Conservation (phyloP, 345 rosid genomes). For the Anacardium occidentale region DNA sequence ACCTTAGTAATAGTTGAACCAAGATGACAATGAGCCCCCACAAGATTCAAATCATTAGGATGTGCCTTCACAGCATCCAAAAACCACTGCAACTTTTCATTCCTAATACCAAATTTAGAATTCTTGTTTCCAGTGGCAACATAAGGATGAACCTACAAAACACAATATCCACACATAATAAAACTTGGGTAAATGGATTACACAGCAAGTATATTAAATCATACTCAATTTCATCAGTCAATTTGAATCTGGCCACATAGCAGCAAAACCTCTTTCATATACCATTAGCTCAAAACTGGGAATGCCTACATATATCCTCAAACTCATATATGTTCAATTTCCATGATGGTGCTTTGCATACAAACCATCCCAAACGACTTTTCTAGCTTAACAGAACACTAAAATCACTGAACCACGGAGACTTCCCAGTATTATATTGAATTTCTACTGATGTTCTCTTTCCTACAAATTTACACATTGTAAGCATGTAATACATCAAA, state of each 20-base stretch:
- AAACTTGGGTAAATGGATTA: neutral
- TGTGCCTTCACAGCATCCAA: conserved; percentile 91
- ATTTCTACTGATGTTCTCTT: neutral
- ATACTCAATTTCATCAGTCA: neutral
- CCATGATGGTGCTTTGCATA: neutral
- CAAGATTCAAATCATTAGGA: conserved; percentile 84
- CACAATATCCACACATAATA: neutral
- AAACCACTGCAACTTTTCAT: conserved; percentile 98
- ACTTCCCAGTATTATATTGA: neutral
- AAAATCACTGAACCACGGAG: neutral
- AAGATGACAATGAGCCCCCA: conserved; percentile 96
- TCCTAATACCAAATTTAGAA: conserved; percentile 98
- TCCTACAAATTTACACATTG: neutral
- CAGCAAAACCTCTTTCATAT: neutral
- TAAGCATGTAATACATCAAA: neutral
- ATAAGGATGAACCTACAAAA: conserved; percentile 84
- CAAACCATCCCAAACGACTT: neutral
- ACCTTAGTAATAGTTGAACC: conserved; percentile 99
- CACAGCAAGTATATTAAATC: neutral
- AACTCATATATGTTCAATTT: too few relatives aligned
- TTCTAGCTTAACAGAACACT: neutral
- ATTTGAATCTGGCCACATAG: neutral
- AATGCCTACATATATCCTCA: neutral
- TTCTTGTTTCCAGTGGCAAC: conserved; percentile 97
- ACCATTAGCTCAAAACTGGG: neutral